Evolutionary conservation across 352 stramenopile species (phyloP).

Genomic region (Thalassiosira mediterranea): DNA sequence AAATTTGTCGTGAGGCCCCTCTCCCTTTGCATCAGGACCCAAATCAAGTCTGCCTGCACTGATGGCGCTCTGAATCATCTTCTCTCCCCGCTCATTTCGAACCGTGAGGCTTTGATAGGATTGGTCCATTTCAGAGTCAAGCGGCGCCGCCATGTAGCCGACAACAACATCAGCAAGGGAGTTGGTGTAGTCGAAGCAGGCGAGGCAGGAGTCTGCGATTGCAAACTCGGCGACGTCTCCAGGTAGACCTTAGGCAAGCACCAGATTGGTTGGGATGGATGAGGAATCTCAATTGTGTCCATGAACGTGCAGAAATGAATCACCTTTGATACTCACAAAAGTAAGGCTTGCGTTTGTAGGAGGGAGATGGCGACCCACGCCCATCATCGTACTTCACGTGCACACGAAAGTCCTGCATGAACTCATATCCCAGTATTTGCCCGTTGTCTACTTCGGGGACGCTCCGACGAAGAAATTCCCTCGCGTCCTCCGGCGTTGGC

Average conservation of each 20-base stretch:
- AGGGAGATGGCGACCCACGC: conserved; percentile 8
- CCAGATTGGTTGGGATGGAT: too few species aligned
- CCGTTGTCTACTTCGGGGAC: conserved; percentile 42
- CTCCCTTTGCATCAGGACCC: conserved; percentile 38
- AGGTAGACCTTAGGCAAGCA: conserved; percentile 67
- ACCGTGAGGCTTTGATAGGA: conserved; percentile 77
- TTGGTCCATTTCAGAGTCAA: conserved; percentile 68
- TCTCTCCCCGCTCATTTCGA: conserved; percentile 63
- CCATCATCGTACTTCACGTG: conserved; percentile 74
- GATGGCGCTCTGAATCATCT: conserved; percentile 69
- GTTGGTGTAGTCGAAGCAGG: conserved; percentile 84
- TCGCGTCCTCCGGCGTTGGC: conserved; percentile 67
- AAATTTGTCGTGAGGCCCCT: conserved; percentile 64
- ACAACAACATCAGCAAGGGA: conserved; percentile 79
- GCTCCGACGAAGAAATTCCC: conserved; percentile 65
- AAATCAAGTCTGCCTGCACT: conserved; percentile 48
- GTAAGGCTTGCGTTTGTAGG: conserved; percentile 73
- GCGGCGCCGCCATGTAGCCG: conserved; percentile 79
- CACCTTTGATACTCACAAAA: too few species aligned
- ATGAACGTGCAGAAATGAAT: too few species aligned
- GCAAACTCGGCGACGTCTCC: conserved; percentile 72
- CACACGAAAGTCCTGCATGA: conserved; percentile 84
- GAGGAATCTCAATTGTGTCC: too few species aligned
- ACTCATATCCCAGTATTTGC: conserved; percentile 76
- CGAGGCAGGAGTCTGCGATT: conserved; percentile 73